Base-by-base conservation (phyloP, 306 rosid genomes). In the Vigna radiata region DNA sequence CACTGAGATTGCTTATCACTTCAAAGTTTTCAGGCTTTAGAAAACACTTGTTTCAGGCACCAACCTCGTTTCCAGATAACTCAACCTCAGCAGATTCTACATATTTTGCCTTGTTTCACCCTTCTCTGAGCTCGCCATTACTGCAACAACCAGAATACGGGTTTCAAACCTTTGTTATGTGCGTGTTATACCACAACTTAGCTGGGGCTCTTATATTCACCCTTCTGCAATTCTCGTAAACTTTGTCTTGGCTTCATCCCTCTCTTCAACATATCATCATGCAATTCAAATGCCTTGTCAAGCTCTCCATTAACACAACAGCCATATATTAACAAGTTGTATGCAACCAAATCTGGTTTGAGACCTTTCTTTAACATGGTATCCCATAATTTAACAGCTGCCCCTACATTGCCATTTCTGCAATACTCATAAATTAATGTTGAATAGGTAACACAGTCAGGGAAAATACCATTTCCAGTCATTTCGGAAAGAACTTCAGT, bases 361-460 rank as follows among this genome's bases (percentile, higher is more conserved):
- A 92, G 66, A 72, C 97, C 97, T 78, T 79, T 89, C n/a, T 55
- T 88, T 39, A 92, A 81, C 98, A 95, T 92, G 66, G 83, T 61
- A 70, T 89, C 89, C 97, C 98, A 95, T 85, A 88, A 61, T 71
- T 75, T 80, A 50, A 89, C 33, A 61, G 98, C 97, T 77, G 81
- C 91, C 21, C 73, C 85, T 71, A 92, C 71, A 77, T 88, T 68
- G 17, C 98, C 97, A 62, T 83, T 75, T 83, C 87, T 85, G 85
- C 96, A 87, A 66, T 89, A 84, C 82, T 92, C 97, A 19, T 88
- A 83, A 75, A 94, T 90, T 80, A 94, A 81, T 61, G 96, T 92
- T 4, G 98, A 92, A 85, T 91, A 94, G 3, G 98, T 92, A 66
- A 94, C 76, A 70, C 93, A 90, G 76, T 94, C 95, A 3, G 97